Percentiles rank a stretch among this genome's conserved stretches.
Evolutionary conservation across 345 rosid genomes (phyloP).

Genomic region (Eucalyptus curtisii): DNA sequence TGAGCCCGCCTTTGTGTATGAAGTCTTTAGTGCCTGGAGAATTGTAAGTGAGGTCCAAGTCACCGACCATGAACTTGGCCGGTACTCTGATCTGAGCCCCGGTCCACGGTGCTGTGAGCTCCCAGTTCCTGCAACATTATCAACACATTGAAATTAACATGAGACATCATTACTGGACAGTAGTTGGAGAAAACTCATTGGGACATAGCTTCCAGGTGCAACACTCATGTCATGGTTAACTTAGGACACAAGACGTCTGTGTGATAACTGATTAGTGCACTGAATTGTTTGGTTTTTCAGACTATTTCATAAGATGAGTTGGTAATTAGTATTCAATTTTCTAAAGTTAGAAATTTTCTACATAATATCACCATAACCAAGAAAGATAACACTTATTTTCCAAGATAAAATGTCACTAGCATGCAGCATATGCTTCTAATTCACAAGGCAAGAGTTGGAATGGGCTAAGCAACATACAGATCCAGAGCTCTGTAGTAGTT

Average conservation of each 20-base stretch:
- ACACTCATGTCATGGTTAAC: neutral
- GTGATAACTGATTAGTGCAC: neutral
- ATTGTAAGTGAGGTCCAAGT: conserved; percentile 47
- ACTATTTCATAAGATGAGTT: neutral
- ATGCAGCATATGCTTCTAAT: neutral
- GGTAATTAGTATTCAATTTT: neutral
- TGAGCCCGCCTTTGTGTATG: conserved; percentile 39
- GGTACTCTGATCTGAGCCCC: conserved; percentile 47
- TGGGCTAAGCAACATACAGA: conserved; percentile 18
- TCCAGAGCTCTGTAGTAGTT: conserved; percentile 73
- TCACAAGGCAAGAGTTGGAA: neutral
- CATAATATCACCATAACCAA: neutral
- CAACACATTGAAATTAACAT: neutral
- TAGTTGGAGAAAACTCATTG: neutral
- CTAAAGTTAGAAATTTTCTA: neutral
- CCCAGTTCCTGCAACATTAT: conserved; percentile 44
- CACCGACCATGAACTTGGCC: conserved; percentile 65
- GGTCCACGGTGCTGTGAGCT: conserved; percentile 58
- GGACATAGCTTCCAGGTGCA: neutral
- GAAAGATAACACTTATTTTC: neutral
- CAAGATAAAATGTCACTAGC: neutral
- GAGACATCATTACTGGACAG: neutral
- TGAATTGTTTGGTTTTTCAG: neutral
- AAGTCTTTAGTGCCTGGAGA: conserved; percentile 40
- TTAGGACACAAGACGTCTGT: neutral